These are phyloP conservation scores for Aspergillus cristatus DNA, from an alignment of 495 filamentous ascomycete species.

Conservation along the genomic window DNA sequence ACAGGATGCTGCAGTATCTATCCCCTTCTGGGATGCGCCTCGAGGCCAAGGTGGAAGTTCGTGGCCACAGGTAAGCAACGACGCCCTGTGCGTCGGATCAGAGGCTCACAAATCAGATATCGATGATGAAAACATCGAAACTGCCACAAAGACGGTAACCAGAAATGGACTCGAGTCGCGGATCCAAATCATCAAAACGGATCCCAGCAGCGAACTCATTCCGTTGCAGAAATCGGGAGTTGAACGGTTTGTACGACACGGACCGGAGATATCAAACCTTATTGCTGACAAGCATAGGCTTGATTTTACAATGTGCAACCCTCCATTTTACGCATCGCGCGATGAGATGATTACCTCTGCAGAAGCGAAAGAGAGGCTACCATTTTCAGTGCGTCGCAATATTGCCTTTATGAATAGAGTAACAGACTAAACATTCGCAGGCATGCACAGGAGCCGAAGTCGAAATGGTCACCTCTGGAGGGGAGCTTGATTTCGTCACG, in stretches of 20 bases:
- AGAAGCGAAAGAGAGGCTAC: conserved; percentile 52
- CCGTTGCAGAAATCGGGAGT: conserved; percentile 41
- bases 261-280: no score
- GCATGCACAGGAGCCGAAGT: conserved; percentile 71
- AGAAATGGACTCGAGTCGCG: conserved; percentile 55
- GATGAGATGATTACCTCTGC: conserved; percentile 59
- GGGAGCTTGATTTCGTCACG: conserved; percentile 71
- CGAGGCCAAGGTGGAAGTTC: conserved; percentile 62
- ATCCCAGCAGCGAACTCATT: conserved; percentile 45
- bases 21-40: conserved; percentile 66
- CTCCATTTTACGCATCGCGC: conserved; percentile 78
- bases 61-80: conserved; percentile 52
- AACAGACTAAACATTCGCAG: conserved; percentile 6
- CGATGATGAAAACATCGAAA: conserved; percentile 60
- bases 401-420: no score
- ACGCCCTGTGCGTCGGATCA: neutral
- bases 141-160: conserved; percentile 52
- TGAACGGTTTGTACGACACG: conserved; percentile 27
- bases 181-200: conserved; percentile 53
- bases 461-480: conserved; percentile 83
- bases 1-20: conserved; percentile 90
- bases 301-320: conserved; percentile 92
- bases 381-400: conserved; percentile 45
- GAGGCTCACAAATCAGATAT: conserved; percentile 48
- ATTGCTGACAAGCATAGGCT: no score